These are phyloP conservation scores for Lichtheimia ramosa DNA, from an alignment of 371 early-diverging fungal genomes.

Conservation along the genomic window DNA sequence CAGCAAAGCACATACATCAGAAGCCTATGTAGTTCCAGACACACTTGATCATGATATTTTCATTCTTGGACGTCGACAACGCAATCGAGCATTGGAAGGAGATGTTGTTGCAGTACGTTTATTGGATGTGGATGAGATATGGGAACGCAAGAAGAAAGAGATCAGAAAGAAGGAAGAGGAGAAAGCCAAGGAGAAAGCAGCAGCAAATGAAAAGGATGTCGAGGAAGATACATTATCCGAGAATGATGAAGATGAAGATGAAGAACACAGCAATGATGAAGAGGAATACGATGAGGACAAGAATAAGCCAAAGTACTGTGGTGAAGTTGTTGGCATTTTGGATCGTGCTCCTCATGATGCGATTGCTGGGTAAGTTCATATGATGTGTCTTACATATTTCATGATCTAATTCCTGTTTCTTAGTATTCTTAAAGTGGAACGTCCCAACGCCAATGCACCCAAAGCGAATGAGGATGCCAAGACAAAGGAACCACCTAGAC, in stretches of 20 bases:
- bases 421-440: neutral
- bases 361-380: slow-evolving; percentile 16
- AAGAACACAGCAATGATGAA: slow-evolving; percentile 1
- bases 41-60: slow-evolving; percentile 50
- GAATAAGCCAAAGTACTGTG: slow-evolving; percentile 52
- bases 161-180: slow-evolving; percentile 24
- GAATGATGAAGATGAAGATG: slow-evolving; percentile 7
- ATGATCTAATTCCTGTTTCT: neutral
- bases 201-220: slow-evolving; percentile 19
- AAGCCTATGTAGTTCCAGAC: slow-evolving; percentile 67
- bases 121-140: slow-evolving; percentile 48
- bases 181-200: slow-evolving; percentile 7
- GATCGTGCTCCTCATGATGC: slow-evolving; percentile 27
- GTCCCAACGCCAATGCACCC: neutral
- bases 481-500: slow-evolving; percentile 3
- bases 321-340: slow-evolving; percentile 57
- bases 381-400: neutral
- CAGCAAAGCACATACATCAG: slow-evolving; percentile 59
- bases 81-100: slow-evolving; percentile 81
- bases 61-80: slow-evolving; percentile 53
- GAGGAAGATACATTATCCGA: slow-evolving; percentile 12
- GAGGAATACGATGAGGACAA: slow-evolving; percentile 28
- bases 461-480: slow-evolving; percentile 10
- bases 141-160: slow-evolving; percentile 23
- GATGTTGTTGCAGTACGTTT: slow-evolving; percentile 69